Percentiles rank a stretch among this genome's conserved stretches.
Conservation (phyloP, 805 yeast species). For the Vanderwaltozyma tropicalis region DNA sequence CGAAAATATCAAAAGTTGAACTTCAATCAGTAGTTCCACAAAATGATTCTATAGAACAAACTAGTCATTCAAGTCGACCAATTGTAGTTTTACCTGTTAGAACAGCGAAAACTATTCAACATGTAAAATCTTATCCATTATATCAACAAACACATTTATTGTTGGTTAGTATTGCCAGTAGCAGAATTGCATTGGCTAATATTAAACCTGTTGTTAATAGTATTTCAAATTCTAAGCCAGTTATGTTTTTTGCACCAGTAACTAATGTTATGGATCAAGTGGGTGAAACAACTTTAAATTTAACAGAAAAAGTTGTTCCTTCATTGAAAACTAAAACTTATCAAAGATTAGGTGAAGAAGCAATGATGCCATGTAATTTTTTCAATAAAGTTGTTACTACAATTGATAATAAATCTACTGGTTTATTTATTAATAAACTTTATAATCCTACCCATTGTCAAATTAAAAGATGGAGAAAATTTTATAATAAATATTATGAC, state of each 20-base stretch:
- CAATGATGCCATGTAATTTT: conserved; percentile 44
- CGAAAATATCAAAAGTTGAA: no score
- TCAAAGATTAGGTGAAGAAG: conserved; percentile 37
- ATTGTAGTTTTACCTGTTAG: not conserved
- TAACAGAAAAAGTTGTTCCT: conserved; percentile 53
- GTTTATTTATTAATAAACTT: conserved; percentile 28
- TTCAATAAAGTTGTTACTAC: conserved; percentile 32
- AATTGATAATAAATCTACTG: conserved; percentile 23
- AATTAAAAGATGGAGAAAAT: conserved; percentile 38
- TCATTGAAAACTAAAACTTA: conserved; percentile 44
- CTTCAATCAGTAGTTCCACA: no score
- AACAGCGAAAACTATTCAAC: conserved; percentile 29
- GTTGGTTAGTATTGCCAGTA: conserved; percentile 29
- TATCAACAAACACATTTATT: conserved; percentile 33
- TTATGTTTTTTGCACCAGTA: conserved; percentile 34
- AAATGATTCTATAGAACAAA: no score
- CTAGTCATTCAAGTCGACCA: no score
- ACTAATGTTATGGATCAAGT: conserved; percentile 39
- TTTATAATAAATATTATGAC: conserved; percentile 44
- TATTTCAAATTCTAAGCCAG: conserved; percentile 22
- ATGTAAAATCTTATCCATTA: conserved; percentile 39
- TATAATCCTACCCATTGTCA: conserved; percentile 41
- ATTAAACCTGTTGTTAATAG: conserved; percentile 26
- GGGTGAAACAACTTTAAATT: conserved; percentile 44
- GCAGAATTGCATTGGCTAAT: conserved; percentile 27